A percentile compares a stretch with the other conserved stretches of the same genome.
Conservation (phyloP, 2,329 filamentous ascomycete genomes). For the Neophaeococcomyces mojaviensis region DNA sequence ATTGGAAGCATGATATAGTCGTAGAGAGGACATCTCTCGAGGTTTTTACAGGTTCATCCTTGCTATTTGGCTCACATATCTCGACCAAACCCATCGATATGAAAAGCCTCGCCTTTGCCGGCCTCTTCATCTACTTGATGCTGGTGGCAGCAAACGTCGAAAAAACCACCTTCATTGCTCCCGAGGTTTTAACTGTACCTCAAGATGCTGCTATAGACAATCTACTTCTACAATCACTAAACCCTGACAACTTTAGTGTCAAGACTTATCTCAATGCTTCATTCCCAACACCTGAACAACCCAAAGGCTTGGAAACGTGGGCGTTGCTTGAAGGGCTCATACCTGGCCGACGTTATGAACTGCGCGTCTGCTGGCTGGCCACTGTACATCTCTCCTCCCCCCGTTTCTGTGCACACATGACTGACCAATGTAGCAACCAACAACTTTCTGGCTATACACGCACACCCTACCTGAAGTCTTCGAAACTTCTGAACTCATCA, state of each 20-base stretch:
- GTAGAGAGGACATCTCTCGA: too few relatives aligned
- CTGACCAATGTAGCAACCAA: slow-evolving; percentile 63
- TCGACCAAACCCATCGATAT: too few relatives aligned
- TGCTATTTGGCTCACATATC: too few relatives aligned
- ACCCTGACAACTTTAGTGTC: slow-evolving; percentile 48
- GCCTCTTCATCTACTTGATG: slow-evolving; percentile 16
- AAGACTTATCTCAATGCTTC: slow-evolving; percentile 58
- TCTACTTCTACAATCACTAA: slow-evolving; percentile 59
- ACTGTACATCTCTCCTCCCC: slow-evolving; percentile 55
- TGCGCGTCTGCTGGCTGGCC: slow-evolving; percentile 87
- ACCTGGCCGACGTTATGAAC: slow-evolving; percentile 75
- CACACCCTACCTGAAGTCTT: slow-evolving; percentile 57
- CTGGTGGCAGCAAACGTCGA: slow-evolving; percentile 66
- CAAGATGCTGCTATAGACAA: slow-evolving; percentile 50
- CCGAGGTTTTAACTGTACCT: slow-evolving; percentile 50
- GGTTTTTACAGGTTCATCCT: too few relatives aligned
- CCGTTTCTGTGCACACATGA: not conserved
- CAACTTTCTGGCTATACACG: slow-evolving; percentile 63
- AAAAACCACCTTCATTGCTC: slow-evolving; percentile 80
- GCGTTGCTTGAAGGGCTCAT: slow-evolving; percentile 63
- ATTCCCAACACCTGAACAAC: slow-evolving; percentile 53
- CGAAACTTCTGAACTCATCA: slow-evolving; percentile 53
- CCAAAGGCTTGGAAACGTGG: slow-evolving; percentile 64
- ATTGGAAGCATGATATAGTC: too few relatives aligned
- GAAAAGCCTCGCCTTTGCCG: slow-evolving; percentile 12